A percentile compares a stretch with the other conserved stretches of the same genome.
Evolutionary conservation across 2,329 filamentous ascomycete species (phyloP).

Genomic region (Alternaria triticina): DNA sequence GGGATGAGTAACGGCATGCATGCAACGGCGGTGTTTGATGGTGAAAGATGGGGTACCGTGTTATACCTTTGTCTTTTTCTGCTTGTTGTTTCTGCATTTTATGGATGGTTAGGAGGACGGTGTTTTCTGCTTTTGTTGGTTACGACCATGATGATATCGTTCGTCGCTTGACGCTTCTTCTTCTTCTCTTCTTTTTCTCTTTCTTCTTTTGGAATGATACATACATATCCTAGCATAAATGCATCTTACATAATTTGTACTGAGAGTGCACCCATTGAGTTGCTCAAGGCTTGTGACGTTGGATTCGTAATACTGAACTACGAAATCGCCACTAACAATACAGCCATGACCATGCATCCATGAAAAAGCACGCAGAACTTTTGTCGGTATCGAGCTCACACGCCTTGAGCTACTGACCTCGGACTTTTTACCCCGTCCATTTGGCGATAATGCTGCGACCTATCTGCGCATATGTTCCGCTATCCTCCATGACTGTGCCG

Average conservation of each 20-base stretch:
- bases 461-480: too few species aligned
- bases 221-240: not conserved
- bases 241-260: not conserved
- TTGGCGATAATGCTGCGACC: not conserved
- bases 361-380: too few species aligned
- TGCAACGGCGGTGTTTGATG: not conserved
- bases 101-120: not conserved
- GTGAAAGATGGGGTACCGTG: not conserved
- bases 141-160: constrained; percentile 1
- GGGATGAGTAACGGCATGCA: constrained; percentile 41
- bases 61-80: not conserved
- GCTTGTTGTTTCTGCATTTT: not conserved
- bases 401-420: too few species aligned
- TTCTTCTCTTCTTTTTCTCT: not conserved
- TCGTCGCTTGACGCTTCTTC: not conserved
- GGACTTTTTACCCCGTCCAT: too few species aligned
- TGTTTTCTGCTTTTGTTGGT: not conserved
- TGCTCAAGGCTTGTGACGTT: too few species aligned
- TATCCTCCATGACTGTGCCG: too few species aligned
- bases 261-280: too few species aligned
- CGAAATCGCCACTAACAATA: too few species aligned
- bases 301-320: too few species aligned
- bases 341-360: too few species aligned
- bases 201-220: not conserved
- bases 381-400: too few species aligned